Percentiles rank a stretch among this genome's conserved stretches.
These are phyloP conservation scores for Boletus insuetus DNA, from an alignment of 768 basidiomycete genomes.

Conservation along the genomic window DNA sequence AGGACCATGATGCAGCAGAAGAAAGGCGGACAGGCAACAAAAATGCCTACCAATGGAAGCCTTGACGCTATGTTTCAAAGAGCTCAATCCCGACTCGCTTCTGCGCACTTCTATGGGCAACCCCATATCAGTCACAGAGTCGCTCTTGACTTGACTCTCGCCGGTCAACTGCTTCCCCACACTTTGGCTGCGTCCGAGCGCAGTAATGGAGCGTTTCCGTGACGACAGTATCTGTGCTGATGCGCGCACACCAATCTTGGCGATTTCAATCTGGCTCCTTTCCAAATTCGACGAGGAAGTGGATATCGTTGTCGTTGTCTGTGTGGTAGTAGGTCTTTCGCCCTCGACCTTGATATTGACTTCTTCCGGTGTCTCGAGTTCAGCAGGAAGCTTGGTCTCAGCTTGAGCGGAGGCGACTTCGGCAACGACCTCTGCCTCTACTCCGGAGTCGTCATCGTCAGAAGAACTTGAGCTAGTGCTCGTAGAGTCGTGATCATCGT, in stretches of 20 bases:
- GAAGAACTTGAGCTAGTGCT: conserved; percentile 16
- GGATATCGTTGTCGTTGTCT: conserved; percentile 17
- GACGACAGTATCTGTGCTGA: conserved; percentile 29
- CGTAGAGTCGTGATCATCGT: conserved; percentile 35
- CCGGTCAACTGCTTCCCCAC: conserved; percentile 7
- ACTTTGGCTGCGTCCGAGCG: conserved; percentile 11
- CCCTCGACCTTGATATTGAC: neutral
- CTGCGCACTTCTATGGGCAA: conserved; percentile 26
- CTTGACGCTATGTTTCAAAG: conserved; percentile 69
- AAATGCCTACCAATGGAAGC: conserved; percentile 62
- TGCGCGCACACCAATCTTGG: conserved; percentile 27
- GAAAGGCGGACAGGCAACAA: neutral
- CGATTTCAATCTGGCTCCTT: conserved; percentile 29
- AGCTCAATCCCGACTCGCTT: conserved; percentile 41
- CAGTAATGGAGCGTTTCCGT: conserved; percentile 21
- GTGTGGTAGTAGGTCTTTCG: conserved; percentile 6
- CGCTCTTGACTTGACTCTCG: conserved; percentile 4
- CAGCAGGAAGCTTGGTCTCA: neutral
- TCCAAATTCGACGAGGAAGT: conserved; percentile 24
- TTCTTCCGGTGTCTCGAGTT: conserved; percentile 1
- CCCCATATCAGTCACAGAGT: conserved; percentile 19
- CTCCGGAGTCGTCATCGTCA: conserved; percentile 26
- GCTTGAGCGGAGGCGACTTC: conserved; percentile 15
- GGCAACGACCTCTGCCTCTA: conserved; percentile 28
- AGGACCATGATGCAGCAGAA: neutral